Evolutionary conservation across 2,329 filamentous ascomycete species (phyloP).

Genomic region (Tolypocladium capitatum): DNA sequence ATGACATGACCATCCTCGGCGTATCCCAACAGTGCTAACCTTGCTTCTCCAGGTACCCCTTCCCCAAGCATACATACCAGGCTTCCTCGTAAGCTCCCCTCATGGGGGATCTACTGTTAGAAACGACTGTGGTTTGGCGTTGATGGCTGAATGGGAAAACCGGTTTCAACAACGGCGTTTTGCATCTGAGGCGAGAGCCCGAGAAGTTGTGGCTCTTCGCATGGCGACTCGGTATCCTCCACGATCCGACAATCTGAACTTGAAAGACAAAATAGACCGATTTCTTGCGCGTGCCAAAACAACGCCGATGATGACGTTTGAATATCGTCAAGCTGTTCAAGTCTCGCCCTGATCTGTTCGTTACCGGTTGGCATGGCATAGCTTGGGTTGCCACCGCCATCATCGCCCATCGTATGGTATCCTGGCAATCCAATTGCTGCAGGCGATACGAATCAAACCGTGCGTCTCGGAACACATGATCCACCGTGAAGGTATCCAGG

Average conservation of each 20-base stretch:
- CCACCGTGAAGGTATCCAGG: not conserved
- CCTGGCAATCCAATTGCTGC: not conserved
- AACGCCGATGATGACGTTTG: not conserved
- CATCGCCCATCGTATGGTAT: not conserved
- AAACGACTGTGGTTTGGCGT: constrained; percentile 25
- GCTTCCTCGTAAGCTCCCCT: constrained; percentile 24
- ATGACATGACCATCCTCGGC: not conserved
- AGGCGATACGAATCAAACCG: not conserved
- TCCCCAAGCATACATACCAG: constrained; percentile 66
- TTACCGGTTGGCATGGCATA: not conserved
- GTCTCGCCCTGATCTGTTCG: not conserved
- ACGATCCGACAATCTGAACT: constrained; percentile 22
- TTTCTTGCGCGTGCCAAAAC: not conserved
- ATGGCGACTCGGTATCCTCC: constrained; percentile 27
- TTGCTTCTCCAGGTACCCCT: constrained; percentile 49
- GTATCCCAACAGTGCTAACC: constrained; percentile 1
- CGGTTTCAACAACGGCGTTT: constrained; percentile 44
- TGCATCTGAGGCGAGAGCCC: constrained; percentile 19
- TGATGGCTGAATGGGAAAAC: constrained; percentile 26
- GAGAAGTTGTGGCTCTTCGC: constrained; percentile 14
- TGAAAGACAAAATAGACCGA: constrained; percentile 10
- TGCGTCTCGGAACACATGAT: not conserved
- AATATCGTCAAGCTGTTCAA: not conserved
- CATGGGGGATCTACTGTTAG: constrained; percentile 5
- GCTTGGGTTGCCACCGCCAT: not conserved